phyloP scores from a whole-genome alignment of 495 filamentous ascomycete species.

The Penicillium parvum region DNA sequence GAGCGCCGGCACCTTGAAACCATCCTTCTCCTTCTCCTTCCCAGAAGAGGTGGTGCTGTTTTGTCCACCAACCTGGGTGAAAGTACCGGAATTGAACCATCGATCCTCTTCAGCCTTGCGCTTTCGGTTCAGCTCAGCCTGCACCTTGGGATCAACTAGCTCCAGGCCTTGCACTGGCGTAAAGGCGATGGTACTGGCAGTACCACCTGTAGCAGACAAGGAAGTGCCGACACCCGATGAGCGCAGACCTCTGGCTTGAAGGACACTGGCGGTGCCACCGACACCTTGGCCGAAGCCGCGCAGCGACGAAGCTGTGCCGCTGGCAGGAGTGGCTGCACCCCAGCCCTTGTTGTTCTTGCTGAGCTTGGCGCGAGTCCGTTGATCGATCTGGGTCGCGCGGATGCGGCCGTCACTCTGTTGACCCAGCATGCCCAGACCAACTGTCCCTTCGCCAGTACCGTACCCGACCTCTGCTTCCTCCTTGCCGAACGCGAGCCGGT shows the following conservation, averaged over 20 bases:
- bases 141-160: slow-evolving; percentile 89
- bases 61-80: slow-evolving; percentile 75
- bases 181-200: slow-evolving; percentile 84
- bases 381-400: slow-evolving; percentile 83
- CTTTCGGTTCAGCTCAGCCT: slow-evolving; percentile 76
- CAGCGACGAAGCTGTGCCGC: slow-evolving; percentile 66
- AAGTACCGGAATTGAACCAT: slow-evolving; percentile 94
- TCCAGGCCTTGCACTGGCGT: slow-evolving; percentile 93
- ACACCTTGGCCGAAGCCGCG: slow-evolving; percentile 66
- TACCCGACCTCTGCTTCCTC: slow-evolving; percentile 95
- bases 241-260: slow-evolving; percentile 68
- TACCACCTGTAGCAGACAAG: slow-evolving; percentile 58
- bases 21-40: slow-evolving; percentile 31
- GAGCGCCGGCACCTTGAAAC: slow-evolving; percentile 49
- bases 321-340: slow-evolving; percentile 67
- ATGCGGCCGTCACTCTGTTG: slow-evolving; percentile 82
- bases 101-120: slow-evolving; percentile 89
- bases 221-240: slow-evolving; percentile 70
- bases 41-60: slow-evolving; percentile 24
- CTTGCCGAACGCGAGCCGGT: slow-evolving; percentile 92
- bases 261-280: slow-evolving; percentile 58
- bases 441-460: slow-evolving; percentile 78
- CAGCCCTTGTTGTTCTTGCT: slow-evolving; percentile 96
- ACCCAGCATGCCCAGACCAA: slow-evolving; percentile 92
- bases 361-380: slow-evolving; percentile 85